Conservation (phyloP, 169 alveolate genomes). For the Cryptosporidium meleagridis region DNA sequence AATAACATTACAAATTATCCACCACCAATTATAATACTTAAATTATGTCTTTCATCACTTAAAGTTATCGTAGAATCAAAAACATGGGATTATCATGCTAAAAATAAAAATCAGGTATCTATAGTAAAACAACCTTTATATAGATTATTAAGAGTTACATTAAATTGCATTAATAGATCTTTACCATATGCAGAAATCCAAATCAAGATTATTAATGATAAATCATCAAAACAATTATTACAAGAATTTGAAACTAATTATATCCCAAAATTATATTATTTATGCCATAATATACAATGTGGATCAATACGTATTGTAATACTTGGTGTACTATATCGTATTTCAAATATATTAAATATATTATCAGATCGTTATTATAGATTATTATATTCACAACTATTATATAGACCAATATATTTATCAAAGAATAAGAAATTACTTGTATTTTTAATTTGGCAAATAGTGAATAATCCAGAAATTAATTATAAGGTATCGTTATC, state of each 20-base stretch:
- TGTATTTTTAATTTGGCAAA: constrained; percentile 33
- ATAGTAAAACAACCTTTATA: constrained; percentile 33
- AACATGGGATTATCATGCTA: background rate
- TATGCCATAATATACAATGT: constrained; percentile 61
- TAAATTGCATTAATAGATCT: constrained; percentile 60
- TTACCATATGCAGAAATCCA: constrained; percentile 69
- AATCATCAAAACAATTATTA: constrained; percentile 11
- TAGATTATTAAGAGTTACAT: constrained; percentile 57
- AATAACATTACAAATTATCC: background rate
- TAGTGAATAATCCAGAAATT: constrained; percentile 26
- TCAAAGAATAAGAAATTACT: constrained; percentile 46
- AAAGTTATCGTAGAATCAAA: constrained; percentile 54
- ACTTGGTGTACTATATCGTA: constrained; percentile 40
- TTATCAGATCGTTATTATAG: constrained; percentile 45
- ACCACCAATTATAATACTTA: constrained; percentile 52
- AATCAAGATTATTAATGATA: constrained; percentile 19
- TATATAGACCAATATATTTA: constrained; percentile 45
- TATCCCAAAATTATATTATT: constrained; percentile 59
- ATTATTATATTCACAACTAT: constrained; percentile 53
- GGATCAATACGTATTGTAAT: constrained; percentile 65
- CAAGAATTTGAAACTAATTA: constrained; percentile 43
- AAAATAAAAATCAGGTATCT: background rate
- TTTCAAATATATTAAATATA: constrained; percentile 42
- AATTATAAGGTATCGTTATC: constrained; percentile 24
- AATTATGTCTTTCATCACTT: constrained; percentile 41